phyloP scores from a whole-genome alignment of 2,329 filamentous ascomycete species.

The Allantophomopsis cytisporea region DNA sequence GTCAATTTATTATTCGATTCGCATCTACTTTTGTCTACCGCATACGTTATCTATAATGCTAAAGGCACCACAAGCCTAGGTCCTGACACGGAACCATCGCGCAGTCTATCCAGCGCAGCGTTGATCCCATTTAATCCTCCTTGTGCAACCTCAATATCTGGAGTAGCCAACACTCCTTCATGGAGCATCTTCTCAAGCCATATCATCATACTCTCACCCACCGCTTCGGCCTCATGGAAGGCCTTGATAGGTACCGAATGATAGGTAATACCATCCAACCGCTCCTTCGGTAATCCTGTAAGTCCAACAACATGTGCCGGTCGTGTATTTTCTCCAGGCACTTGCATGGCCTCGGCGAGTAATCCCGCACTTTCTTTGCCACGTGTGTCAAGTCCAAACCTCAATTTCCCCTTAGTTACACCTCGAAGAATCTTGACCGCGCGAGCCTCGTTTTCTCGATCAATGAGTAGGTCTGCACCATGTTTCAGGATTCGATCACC shows the following conservation, averaged over 20 bases:
- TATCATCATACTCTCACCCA: slow-evolving; percentile 46
- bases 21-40: no score
- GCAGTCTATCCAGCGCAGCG: slow-evolving; percentile 49
- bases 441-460: slow-evolving; percentile 51
- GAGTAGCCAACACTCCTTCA: slow-evolving; percentile 36
- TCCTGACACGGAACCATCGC: slow-evolving; percentile 51
- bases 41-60: background rate
- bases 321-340: slow-evolving; percentile 4
- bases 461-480: slow-evolving; percentile 49
- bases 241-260: slow-evolving; percentile 55
- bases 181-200: slow-evolving; percentile 58
- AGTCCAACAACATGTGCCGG: slow-evolving; percentile 51
- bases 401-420: slow-evolving; percentile 40
- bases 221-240: slow-evolving; percentile 52
- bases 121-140: slow-evolving; percentile 56
- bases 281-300: slow-evolving; percentile 48
- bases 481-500: slow-evolving; percentile 40
- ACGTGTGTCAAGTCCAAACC: slow-evolving; percentile 57
- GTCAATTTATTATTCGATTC: no score
- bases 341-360: slow-evolving; percentile 22
- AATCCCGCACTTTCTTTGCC: slow-evolving; percentile 48
- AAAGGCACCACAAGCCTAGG: slow-evolving; percentile 49
- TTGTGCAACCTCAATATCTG: slow-evolving; percentile 51
- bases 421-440: slow-evolving; percentile 50
- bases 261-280: slow-evolving; percentile 9